phyloP scores from a whole-genome alignment of 2,329 filamentous ascomycete species.

The Trichoderma sp. region DNA sequence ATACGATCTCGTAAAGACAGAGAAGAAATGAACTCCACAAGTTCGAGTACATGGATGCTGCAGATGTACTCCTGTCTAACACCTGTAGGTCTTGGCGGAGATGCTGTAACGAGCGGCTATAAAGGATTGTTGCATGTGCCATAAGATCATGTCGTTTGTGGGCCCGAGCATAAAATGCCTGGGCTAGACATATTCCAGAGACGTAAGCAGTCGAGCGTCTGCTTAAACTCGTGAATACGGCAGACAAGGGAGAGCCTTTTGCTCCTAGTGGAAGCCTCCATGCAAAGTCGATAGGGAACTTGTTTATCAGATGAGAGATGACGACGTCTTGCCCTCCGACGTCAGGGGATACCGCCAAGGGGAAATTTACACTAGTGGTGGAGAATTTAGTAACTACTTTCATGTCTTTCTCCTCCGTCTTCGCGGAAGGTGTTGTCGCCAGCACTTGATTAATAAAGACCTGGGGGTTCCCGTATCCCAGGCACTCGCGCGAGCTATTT shows the following conservation, averaged over 20 bases:
- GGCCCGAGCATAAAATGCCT: neutral
- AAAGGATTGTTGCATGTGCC: neutral
- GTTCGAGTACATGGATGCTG: neutral
- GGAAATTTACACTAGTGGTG: neutral
- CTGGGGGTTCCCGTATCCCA: neutral
- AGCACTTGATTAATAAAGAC: constrained; percentile 1
- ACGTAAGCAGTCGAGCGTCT: neutral
- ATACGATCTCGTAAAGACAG: constrained; percentile 1
- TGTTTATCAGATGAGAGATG: neutral
- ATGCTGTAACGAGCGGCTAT: neutral
- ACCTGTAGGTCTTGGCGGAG: neutral
- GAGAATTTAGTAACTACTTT: neutral
- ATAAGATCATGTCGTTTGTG: neutral
- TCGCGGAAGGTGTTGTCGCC: neutral
- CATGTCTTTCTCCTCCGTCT: neutral
- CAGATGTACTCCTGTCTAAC: neutral
- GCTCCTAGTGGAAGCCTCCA: neutral
- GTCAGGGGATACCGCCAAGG: neutral
- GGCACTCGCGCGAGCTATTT: neutral
- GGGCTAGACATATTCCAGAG: neutral
- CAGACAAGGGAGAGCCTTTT: neutral
- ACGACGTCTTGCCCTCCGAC: neutral
- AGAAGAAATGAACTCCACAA: constrained; percentile 4
- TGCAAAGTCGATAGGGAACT: neutral
- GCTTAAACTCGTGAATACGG: neutral